These are phyloP conservation scores for Leucaena leucocephala DNA, from an alignment of 306 rosid species.

Conservation along the genomic window DNA sequence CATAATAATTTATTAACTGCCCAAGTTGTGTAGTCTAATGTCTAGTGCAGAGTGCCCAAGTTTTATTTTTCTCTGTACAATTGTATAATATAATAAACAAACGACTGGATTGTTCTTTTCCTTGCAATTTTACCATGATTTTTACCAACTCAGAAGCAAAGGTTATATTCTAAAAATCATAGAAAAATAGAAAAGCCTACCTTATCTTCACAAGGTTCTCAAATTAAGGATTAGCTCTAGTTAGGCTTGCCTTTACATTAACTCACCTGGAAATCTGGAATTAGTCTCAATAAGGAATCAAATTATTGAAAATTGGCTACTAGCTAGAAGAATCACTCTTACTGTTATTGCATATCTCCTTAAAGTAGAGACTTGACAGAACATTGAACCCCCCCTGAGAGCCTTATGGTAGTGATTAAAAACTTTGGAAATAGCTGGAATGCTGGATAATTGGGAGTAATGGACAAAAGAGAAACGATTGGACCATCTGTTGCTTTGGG, in stretches of 20 bases:
- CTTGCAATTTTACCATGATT: neutral
- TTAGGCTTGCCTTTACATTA: neutral
- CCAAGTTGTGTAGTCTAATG: conserved; percentile 10
- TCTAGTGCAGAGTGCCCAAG: neutral
- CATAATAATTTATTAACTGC: conserved; percentile 26
- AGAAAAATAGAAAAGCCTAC: neutral
- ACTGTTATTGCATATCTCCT: neutral
- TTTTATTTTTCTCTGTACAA: conserved; percentile 15
- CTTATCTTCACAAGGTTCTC: neutral
- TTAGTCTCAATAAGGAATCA: conserved; percentile 8
- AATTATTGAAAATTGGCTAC: neutral
- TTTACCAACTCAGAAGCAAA: neutral
- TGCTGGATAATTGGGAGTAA: conserved; percentile 1
- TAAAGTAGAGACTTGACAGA: conserved; percentile 14
- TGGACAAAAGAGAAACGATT: neutral
- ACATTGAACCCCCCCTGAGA: neutral
- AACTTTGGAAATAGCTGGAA: neutral
- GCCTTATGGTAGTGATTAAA: neutral
- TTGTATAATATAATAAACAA: conserved; percentile 8
- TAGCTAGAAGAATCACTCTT: conserved; percentile 3
- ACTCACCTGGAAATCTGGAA: neutral
- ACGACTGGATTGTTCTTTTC: neutral
- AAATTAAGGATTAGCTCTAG: conserved; percentile 19
- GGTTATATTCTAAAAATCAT: neutral
- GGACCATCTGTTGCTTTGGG: conserved; percentile 3